phyloP scores from a whole-genome alignment of 805 yeast species.

The Wickerhamiella allomyrinae region DNA sequence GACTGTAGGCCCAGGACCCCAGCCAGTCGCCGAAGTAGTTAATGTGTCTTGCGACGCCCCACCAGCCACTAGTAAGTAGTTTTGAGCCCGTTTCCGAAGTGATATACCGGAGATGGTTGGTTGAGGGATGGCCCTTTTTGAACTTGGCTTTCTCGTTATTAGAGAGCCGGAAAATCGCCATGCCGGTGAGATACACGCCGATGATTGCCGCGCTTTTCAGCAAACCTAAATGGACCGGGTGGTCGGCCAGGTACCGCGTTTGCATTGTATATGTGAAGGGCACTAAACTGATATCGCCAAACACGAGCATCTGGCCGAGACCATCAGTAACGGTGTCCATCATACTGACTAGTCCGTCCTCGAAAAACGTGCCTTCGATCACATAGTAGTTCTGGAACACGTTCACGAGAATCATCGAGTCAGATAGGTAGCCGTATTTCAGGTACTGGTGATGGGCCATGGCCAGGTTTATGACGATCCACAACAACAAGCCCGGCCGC shows the following conservation, averaged over 20 bases:
- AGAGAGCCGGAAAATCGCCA: conserved; percentile 67
- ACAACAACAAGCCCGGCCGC: conserved; percentile 83
- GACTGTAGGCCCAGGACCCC: conserved; percentile 81
- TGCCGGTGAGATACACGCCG: conserved; percentile 45
- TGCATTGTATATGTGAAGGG: conserved; percentile 88
- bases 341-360: conserved; percentile 81
- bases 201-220: conserved; percentile 30
- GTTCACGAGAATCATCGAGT: conserved; percentile 58
- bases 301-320: conserved; percentile 88
- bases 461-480: conserved; percentile 67
- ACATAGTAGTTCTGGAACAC: conserved; percentile 67
- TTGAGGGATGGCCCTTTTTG: conserved; percentile 55
- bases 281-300: conserved; percentile 85
- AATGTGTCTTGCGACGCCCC: conserved; percentile 85
- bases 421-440: conserved; percentile 42
- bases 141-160: conserved; percentile 77
- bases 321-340: conserved; percentile 96
- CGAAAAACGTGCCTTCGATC: conserved; percentile 83
- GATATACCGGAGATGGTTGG: conserved; percentile 52
- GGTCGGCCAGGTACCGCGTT: conserved; percentile 61
- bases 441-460: conserved; percentile 72
- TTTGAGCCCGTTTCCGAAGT: conserved; percentile 65
- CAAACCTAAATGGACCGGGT: conserved; percentile 41
- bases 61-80: conserved; percentile 85
- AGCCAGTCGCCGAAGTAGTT: conserved; percentile 95